Conservation (phyloP, 306 rosid species). For the Crataegus laevigata region DNA sequence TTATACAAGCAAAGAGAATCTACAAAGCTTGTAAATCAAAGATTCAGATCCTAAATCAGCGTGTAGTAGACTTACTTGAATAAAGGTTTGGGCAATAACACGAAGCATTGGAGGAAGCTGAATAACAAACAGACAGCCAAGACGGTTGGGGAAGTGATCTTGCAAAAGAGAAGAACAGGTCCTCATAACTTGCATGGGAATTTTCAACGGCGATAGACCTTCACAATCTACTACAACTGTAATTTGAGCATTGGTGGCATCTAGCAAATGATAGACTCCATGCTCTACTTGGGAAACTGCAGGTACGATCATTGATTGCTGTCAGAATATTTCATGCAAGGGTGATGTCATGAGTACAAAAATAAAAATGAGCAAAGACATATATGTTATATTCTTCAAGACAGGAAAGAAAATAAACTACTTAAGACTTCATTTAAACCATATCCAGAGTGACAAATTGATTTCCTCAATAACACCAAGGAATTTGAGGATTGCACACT, state of each 20-base stretch:
- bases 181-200: constrained; percentile 84
- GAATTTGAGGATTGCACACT: background rate
- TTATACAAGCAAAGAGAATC: background rate
- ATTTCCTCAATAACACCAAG: background rate
- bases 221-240: constrained; percentile 93
- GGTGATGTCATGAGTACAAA: background rate
- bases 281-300: constrained; percentile 94
- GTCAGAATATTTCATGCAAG: constrained; percentile 5
- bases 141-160: constrained; percentile 92
- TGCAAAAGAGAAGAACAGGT: constrained; percentile 80
- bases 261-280: constrained; percentile 63
- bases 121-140: constrained; percentile 76
- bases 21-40: background rate
- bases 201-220: constrained; percentile 77
- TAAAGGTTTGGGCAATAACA: constrained; percentile 72
- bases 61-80: constrained; percentile 46
- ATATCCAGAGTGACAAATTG: background rate
- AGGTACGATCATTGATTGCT: constrained; percentile 28
- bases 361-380: background rate
- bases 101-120: constrained; percentile 86
- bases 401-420: background rate
- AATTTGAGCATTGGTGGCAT: constrained; percentile 58
- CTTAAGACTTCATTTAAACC: background rate
- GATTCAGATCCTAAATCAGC: background rate
- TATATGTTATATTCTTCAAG: background rate